Evolutionary conservation across 441 rosid species (phyloP), one percentile per base, ranked within the genome.

Genomic region (Pelargonium fulgidum): DNA sequence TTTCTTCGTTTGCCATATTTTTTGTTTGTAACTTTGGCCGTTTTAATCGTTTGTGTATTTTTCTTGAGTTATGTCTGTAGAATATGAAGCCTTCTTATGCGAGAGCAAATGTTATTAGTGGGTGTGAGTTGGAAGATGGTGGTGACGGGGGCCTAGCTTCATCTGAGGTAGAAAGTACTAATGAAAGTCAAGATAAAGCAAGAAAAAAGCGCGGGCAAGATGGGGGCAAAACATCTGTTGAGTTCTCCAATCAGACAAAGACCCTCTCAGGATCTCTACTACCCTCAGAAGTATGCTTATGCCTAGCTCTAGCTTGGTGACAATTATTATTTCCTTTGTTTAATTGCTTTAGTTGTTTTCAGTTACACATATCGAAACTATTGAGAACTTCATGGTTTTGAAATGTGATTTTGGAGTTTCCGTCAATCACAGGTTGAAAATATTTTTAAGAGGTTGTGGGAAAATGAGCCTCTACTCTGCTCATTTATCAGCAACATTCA

Each of bases 391-490:
- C 12, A 22, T 39, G 16, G 48, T 42, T 42, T 42, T 42, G 47
- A 47, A 65, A 5, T 2, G 39, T 65, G 50, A 61, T 61, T 70
- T 62, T 59, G 71, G 47, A 39, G 29, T 24, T 17, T 39, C 7
- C 20, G 67, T 75, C 42, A 77, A 56, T 78, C 70, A 63, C 80
- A 95, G 97, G 97, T 81, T 50, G 92, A 81, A 70, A 77, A 77
- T 50, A 79, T 87, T 69, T 66, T 85, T 58, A 82, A 87, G 81
- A 73, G 73, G 45, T 72, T 94, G 76, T 94, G 99, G 99, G 82
- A 86, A 77, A 90, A 94, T 79, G 99, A 94, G 85, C 64, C 76
- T 59, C 86, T 73, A 22, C 77, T 90, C 73, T 94, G 98, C 83
- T 85, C 93, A 58, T 87, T 86, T 73, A 80, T 94, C 67, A 87